Evolutionary conservation across 768 basidiomycete genomes (phyloP), one percentile per base, ranked within the genome.

Genomic region (Crepidotus variabilis): DNA sequence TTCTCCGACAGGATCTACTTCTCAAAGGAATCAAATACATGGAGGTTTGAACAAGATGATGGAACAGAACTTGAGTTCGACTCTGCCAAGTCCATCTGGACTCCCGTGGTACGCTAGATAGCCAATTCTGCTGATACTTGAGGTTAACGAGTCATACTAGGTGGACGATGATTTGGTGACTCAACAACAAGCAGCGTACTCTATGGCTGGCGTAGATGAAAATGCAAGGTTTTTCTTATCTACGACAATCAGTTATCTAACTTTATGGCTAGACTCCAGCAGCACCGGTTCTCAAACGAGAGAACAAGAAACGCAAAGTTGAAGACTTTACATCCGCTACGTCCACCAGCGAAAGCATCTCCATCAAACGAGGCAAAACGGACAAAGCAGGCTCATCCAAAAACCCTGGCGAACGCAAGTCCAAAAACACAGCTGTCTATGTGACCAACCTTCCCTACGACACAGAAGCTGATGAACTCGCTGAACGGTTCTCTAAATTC

Each of bases 151-250:
- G 46, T 51, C 35, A 35, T 22, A 46, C 11, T 64, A 96, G 94
- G 77, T 96, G 33, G 91, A 94, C 61, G 93, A 96, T 60, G 92
- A 95, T 52, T 75, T 92, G 11, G 61, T 96, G 56, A 87, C 85
- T 67, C 86, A 85, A 21, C 96, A 99, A 69, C 97, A 98, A 75
- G 94, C 93, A 0, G 95, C 94, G 1, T 99, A 99, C 71, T 88
- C 93, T 0, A 78, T 99, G 1, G 79, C 78, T 13, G 97, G 96
- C 9, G 94, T 99, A 21, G 96, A 99, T 68, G 97, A 98, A 77
- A 83, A 86, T 75, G 95, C 92, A 69, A 67, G 85, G 72, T 56
- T 36, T 53, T 16, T 11, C 36, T 34, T 51, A 18, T 22, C 24
- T 49, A 35, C 62, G 60, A 57, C 63, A 55, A 14, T 20, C 16